Base-by-base conservation (phyloP, 768 basidiomycete genomes). In the Pholiota molesta region DNA sequence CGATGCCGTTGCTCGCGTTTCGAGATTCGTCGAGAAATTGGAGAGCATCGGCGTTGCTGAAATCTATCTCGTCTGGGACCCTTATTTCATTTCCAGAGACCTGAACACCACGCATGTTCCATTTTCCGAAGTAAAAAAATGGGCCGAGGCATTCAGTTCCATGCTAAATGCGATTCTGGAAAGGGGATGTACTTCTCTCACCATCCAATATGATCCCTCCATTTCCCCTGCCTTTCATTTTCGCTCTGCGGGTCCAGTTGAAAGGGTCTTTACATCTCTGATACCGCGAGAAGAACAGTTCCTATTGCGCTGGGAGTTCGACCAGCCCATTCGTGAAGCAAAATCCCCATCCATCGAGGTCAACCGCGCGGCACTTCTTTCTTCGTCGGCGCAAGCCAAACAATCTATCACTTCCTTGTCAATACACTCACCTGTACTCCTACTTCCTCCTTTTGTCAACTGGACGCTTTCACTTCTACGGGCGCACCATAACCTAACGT, bases 11-110 rank as follows among this genome's bases (percentile, higher is more conserved):
- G 42, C 52, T 11, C 67, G 69, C 3, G 57, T 66, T 13, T 62
- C 62, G 1, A 42, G 55, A 33, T 65, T 70, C 54, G 44, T 70
- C 7, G 49, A 60, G 3, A 57, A 61, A 13, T 21, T 70, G 23
- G 52, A 62, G 16, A 52, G 47, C 19, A 31, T 70, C 31, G 62
- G 61, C 6, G 56, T 16, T 10, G 67, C 56, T 9, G 64, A 66
- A 28, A 65, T 70, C 17, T 70, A 66, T 40, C 66, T 70, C 47
- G 57, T 70, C 16, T 68, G 67, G 66, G 67, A 70, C 44, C 63
- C 66, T 17, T 70, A 68, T 35, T 68, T 61, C 39, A 51, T 67
- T 39, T 26, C 55, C 7, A 57, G 58, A 11, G 58, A 64, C 17
- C 51, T 57, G 26, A 57, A 61, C 5, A 45, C 55, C 3, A 44